Conservation (phyloP, 306 rosid species). For the Sophora flavescens region DNA sequence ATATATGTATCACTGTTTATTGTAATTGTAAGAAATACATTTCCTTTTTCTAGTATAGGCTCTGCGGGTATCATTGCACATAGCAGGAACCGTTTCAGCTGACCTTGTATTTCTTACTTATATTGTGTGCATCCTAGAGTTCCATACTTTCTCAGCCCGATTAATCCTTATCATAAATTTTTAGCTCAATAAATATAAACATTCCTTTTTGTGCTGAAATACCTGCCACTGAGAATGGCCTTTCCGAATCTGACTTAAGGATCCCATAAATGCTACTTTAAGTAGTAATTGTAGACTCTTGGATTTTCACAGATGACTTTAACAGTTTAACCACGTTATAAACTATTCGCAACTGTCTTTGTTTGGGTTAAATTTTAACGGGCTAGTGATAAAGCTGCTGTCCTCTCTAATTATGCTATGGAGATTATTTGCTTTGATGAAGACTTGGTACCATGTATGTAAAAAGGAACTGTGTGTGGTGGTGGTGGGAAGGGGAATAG, state of each 20-base stretch:
- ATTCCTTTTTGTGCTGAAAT: slow-evolving; percentile 8
- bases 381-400: not conserved
- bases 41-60: not conserved
- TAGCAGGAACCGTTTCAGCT: not conserved
- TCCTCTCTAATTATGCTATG: not conserved
- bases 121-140: not conserved
- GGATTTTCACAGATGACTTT: not conserved
- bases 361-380: not conserved
- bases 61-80: not conserved
- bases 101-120: not conserved
- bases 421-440: slow-evolving; percentile 23
- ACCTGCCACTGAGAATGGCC: slow-evolving; percentile 3
- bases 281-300: not conserved
- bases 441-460: not conserved
- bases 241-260: not conserved
- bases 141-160: slow-evolving; percentile 5
- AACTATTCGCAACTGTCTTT: slow-evolving; percentile 17
- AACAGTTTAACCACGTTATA: not conserved
- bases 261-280: slow-evolving; percentile 3
- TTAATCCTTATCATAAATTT: not conserved
- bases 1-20: not conserved
- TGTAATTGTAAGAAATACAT: not conserved
- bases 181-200: slow-evolving; percentile 9
- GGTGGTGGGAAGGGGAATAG: not conserved
- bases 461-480: slow-evolving; percentile 9